These are phyloP conservation scores for Bullera alba DNA, from an alignment of 768 basidiomycete species.

Conservation along the genomic window DNA sequence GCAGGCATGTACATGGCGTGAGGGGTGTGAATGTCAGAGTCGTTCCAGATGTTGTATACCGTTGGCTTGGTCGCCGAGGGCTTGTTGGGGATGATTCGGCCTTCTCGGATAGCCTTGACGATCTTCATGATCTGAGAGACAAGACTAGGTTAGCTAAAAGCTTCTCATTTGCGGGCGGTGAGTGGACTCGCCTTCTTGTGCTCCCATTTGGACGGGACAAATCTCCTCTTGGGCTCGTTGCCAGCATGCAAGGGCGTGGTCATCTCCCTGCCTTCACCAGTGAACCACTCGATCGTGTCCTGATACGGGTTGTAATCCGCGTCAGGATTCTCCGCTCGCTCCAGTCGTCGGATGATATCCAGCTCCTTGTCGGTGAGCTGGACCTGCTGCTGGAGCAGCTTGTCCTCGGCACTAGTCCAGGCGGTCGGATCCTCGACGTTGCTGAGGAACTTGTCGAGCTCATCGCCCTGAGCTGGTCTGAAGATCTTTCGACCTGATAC, in stretches of 20 bases:
- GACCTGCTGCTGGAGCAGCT: constrained; percentile 74
- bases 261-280: constrained; percentile 89
- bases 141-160: background rate
- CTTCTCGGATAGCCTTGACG: constrained; percentile 93
- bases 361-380: constrained; percentile 82
- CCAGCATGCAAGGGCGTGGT: constrained; percentile 84
- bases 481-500: constrained; percentile 89
- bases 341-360: constrained; percentile 87
- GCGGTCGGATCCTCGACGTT: constrained; percentile 85
- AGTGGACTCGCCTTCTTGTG: constrained; percentile 74
- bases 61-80: constrained; percentile 62
- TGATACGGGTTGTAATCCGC: constrained; percentile 84
- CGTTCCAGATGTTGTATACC: constrained; percentile 82
- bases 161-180: background rate
- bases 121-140: constrained; percentile 99
- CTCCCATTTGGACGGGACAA: constrained; percentile 98
- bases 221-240: constrained; percentile 91
- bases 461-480: constrained; percentile 89
- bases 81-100: constrained; percentile 83
- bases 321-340: constrained; percentile 86
- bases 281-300: constrained; percentile 93
- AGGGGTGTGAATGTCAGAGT: constrained; percentile 56
- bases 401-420: constrained; percentile 93
- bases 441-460: constrained; percentile 89
- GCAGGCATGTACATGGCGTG: constrained; percentile 85